Evolutionary conservation across 495 filamentous ascomycete genomes (phyloP), one percentile per base, ranked within the genome.

Genomic region (Aspergillus ellipticus): DNA sequence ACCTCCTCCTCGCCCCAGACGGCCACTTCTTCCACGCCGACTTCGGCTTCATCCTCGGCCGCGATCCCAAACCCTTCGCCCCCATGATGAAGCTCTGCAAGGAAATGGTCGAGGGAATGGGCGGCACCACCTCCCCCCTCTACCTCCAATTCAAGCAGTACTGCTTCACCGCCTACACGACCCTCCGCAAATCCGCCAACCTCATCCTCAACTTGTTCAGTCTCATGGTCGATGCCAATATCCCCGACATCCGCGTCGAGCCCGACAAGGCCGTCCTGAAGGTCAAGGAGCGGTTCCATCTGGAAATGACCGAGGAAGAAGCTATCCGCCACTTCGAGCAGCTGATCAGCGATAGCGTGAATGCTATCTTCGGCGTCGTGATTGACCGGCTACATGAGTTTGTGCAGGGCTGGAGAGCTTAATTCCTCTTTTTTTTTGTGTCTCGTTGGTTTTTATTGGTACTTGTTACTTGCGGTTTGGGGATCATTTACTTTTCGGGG

Each of bases 21-120:
- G 94, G 80, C 16, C 89, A 93, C 66, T 99, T 99, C 75, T 97
- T 99, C 82, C 94, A 99, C 70, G 90, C 89, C 28, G 94, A 97
- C 64, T 97, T 99, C 60, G 93, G 95, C 31, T 99, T 92, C 74
- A 97, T 99, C 57, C 87, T 99, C 8, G 94, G 94, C 31, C 90
- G 94, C 17, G 94, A 99, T 62, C 94, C 94, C 1, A 99, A 99
- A 62, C 94, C 94, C 3, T 97, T 97, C 64, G 92, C 94, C 2
- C 94, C 94, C 0, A 85, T 89, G 57, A 96, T 99, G 86, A 99
- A 99, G 64, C 83, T 99, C 19, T 90, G 88, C 71, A 90, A 91
- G 63, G 94, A 99, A 66, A 99, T 99, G 94, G 88, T 97, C 13
- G 94, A 97, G 62, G 93, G 92, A 51, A 97, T 99, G 94, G 94